Evolutionary conservation across 1,284 basidiomycete species (phyloP).

Genomic region (Sporisorium scitamineum): DNA sequence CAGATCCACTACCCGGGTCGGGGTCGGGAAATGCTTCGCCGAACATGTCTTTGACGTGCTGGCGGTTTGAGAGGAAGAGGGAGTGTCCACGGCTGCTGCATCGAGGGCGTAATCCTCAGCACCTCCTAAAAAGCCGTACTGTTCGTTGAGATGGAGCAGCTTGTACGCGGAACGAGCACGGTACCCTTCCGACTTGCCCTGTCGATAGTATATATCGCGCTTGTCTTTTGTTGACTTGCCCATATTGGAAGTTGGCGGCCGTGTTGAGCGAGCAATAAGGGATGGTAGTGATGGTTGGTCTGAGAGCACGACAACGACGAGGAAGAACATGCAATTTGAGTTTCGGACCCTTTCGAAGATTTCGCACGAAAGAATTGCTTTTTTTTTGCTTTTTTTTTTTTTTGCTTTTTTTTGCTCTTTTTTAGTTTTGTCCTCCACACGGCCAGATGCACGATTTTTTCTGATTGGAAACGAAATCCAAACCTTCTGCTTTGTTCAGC

Average conservation of each 20-base stretch:
- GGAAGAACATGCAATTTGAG: not conserved
- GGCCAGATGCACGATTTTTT: not conserved
- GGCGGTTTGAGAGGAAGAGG: conserved; percentile 4
- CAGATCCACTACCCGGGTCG: conserved; percentile 72
- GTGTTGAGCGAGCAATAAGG: not conserved
- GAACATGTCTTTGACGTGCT: conserved; percentile 2
- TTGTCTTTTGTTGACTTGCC: conserved; percentile 71
- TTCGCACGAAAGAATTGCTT: not conserved
- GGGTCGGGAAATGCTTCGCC: conserved; percentile 17
- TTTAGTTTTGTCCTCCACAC: conserved; percentile 2
- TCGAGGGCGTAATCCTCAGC: conserved; percentile 47
- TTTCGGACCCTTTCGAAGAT: not conserved
- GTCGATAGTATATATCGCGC: conserved; percentile 73
- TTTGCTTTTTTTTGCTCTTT: not conserved
- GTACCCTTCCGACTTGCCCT: conserved; percentile 71
- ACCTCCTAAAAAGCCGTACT: conserved; percentile 72
- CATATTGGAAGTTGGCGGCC: conserved; percentile 30
- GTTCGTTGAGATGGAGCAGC: conserved; percentile 72
- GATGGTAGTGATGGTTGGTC: no score
- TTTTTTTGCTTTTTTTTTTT: conserved; percentile 3
- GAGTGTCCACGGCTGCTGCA: conserved; percentile 4
- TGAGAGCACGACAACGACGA: not conserved
- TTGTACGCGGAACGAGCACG: conserved; percentile 75
- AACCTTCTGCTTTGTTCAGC: not conserved
- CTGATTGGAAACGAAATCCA: not conserved